Percentiles rank a stretch among this genome's conserved stretches.
phyloP scores from a whole-genome alignment of 495 filamentous ascomycete species.

The Neurospora terricola region DNA sequence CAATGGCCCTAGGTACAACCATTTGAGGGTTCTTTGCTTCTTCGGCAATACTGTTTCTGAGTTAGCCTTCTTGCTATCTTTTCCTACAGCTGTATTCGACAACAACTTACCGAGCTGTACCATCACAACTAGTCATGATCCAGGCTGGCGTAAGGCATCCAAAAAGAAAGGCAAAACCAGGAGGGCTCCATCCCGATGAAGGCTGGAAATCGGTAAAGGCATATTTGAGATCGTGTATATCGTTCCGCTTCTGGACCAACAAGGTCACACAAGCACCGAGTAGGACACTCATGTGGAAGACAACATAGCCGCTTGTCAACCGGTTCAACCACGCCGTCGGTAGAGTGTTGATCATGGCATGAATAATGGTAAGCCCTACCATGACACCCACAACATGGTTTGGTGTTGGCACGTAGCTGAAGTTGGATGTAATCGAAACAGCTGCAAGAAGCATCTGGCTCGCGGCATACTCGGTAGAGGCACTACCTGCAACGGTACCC shows the following conservation, averaged over 20 bases:
- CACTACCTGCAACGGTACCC: constrained; percentile 54
- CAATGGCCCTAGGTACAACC: constrained; percentile 52
- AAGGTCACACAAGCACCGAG: constrained; percentile 50
- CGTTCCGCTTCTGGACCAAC: constrained; percentile 41
- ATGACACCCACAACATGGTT: constrained; percentile 49
- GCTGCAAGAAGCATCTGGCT: constrained; percentile 59
- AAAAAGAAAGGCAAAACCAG: constrained; percentile 59
- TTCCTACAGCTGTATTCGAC: no score
- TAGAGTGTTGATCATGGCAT: constrained; percentile 48
- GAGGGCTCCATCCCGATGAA: constrained; percentile 50
- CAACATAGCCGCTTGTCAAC: constrained; percentile 53
- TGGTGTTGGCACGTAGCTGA: constrained; percentile 43
- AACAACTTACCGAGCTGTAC: constrained; percentile 17
- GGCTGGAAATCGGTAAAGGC: constrained; percentile 54
- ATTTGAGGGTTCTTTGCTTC: constrained; percentile 49
- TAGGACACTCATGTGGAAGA: constrained; percentile 53
- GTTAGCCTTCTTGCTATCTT: no score
- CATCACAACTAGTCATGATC: constrained; percentile 41
- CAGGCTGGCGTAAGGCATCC: constrained; percentile 60
- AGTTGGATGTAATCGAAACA: constrained; percentile 49
- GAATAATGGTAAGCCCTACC: constrained; percentile 46
- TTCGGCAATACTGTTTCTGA: constrained; percentile 33
- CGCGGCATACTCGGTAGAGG: constrained; percentile 57
- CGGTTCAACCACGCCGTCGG: constrained; percentile 55
- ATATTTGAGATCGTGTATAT: constrained; percentile 50